Percentiles rank a stretch among this genome's conserved stretches.
phyloP scores from a whole-genome alignment of 2,329 filamentous ascomycete genomes.

The Xylariaceae sp. region DNA sequence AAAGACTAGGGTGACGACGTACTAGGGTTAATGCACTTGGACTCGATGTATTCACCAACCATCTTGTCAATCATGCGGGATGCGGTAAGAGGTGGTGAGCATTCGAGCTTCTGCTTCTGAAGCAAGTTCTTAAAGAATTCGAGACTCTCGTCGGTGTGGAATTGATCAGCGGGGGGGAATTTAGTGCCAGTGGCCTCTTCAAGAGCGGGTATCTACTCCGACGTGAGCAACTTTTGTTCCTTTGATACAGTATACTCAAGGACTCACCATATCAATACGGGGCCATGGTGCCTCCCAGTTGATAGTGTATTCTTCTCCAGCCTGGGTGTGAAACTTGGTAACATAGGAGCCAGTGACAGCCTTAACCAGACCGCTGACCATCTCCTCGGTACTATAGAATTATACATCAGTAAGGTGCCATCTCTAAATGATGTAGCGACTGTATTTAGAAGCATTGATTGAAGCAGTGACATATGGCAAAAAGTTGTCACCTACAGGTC shows the following conservation, averaged over 20 bases:
- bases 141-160: slow-evolving; percentile 86
- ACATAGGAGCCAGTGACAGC: slow-evolving; percentile 78
- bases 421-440: background rate
- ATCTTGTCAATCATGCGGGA: slow-evolving; percentile 95
- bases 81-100: slow-evolving; percentile 85
- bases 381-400: slow-evolving; percentile 70
- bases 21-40: slow-evolving; percentile 69
- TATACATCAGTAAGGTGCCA: background rate
- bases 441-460: too few species aligned
- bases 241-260: background rate
- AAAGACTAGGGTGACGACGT: background rate
- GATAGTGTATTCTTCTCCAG: slow-evolving; percentile 80
- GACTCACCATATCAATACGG: slow-evolving; percentile 71
- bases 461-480: too few species aligned
- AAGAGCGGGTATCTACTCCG: slow-evolving; percentile 65
- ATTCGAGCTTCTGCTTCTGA: slow-evolving; percentile 66
- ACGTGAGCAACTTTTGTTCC: background rate
- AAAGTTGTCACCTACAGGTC: slow-evolving; percentile 43
- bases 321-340: slow-evolving; percentile 82
- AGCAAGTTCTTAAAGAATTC: slow-evolving; percentile 80
- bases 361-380: slow-evolving; percentile 87
- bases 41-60: slow-evolving; percentile 90
- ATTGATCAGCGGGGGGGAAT: slow-evolving; percentile 83
- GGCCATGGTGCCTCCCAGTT: slow-evolving; percentile 97
- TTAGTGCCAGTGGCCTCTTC: slow-evolving; percentile 88